A percentile compares a stretch with the other conserved stretches of the same genome.
Conservation (phyloP, 352 stramenopile genomes). For the Pythium apleroticum region DNA sequence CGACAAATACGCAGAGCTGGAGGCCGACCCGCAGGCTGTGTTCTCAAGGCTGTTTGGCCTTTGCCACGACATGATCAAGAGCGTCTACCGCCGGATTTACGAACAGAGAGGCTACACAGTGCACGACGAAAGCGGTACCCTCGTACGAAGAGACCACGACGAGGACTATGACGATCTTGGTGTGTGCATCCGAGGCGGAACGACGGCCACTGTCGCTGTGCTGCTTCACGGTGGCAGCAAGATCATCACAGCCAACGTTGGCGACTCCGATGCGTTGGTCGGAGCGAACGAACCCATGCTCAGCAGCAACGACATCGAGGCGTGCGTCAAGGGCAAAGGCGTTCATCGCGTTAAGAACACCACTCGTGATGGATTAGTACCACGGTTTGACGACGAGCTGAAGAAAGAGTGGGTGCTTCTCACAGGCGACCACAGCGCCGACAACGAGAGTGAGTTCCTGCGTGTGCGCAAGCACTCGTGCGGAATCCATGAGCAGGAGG, state of each 20-base stretch:
- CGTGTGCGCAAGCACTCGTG: conserved; percentile 44
- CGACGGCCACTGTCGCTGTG: conserved; percentile 82
- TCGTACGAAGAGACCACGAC: conserved; percentile 46
- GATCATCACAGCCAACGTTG: conserved; percentile 82
- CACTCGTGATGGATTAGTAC: conserved; percentile 3
- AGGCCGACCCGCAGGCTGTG: conserved; percentile 46
- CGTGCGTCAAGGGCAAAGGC: conserved; percentile 10
- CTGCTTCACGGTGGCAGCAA: conserved; percentile 65
- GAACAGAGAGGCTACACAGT: conserved; percentile 59
- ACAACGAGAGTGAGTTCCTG: conserved; percentile 74
- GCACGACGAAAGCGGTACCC: conserved; percentile 56
- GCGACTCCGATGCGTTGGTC: conserved; percentile 69
- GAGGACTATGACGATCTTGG: conserved; percentile 30
- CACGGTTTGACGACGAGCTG: conserved; percentile 24
- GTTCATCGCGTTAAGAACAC: neutral
- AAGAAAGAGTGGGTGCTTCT: conserved; percentile 47
- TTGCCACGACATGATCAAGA: conserved; percentile 67
- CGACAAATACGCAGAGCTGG: conserved; percentile 49
- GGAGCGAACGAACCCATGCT: conserved; percentile 28
- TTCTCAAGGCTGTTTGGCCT: conserved; percentile 52
- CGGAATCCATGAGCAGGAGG: conserved; percentile 29
- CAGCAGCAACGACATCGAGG: conserved; percentile 28
- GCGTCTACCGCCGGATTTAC: conserved; percentile 62
- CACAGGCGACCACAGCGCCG: conserved; percentile 82
- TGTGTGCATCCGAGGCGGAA: conserved; percentile 88